phyloP scores from a whole-genome alignment of 73 alveolate genomes.

The Uronychia setigera region DNA sequence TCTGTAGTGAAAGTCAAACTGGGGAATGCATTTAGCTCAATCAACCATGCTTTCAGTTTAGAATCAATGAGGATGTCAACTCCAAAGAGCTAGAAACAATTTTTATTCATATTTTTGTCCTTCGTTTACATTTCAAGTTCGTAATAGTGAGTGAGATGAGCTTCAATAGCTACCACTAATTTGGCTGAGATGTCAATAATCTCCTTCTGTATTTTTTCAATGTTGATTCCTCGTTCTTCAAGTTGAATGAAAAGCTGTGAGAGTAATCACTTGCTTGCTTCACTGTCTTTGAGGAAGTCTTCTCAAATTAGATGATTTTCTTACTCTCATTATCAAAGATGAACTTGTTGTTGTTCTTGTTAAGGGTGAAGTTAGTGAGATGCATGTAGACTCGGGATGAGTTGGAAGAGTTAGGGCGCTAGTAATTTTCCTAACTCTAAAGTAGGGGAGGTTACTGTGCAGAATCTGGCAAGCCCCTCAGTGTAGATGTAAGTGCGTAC shows the following conservation, averaged over 20 bases:
- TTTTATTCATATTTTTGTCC: not conserved
- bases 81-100: conserved; percentile 17
- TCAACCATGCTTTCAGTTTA: conserved; percentile 18
- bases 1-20: conserved; percentile 14
- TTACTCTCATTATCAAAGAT: conserved; percentile 2
- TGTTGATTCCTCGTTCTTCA: not conserved
- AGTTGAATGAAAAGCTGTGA: conserved; percentile 11
- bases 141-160: conserved; percentile 50
- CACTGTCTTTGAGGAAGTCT: conserved; percentile 15
- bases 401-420: conserved; percentile 19
- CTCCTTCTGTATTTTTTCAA: conserved; percentile 18
- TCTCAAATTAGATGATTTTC: conserved; percentile 2
- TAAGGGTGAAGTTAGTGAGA: conserved; percentile 85
- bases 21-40: conserved; percentile 33
- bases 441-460: conserved; percentile 43
- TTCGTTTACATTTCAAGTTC: conserved; percentile 72
- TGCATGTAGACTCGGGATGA: conserved; percentile 71
- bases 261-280: conserved; percentile 16
- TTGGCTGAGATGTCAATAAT: not conserved
- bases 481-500: conserved; percentile 58
- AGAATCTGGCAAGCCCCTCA: conserved; percentile 70
- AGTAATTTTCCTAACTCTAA: conserved; percentile 29
- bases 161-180: not conserved
- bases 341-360: conserved; percentile 54
- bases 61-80: conserved; percentile 17